Percentiles rank a stretch among this genome's conserved stretches.
Conservation (phyloP, 2,329 filamentous ascomycete genomes). For the Rhinocladiella similis region DNA sequence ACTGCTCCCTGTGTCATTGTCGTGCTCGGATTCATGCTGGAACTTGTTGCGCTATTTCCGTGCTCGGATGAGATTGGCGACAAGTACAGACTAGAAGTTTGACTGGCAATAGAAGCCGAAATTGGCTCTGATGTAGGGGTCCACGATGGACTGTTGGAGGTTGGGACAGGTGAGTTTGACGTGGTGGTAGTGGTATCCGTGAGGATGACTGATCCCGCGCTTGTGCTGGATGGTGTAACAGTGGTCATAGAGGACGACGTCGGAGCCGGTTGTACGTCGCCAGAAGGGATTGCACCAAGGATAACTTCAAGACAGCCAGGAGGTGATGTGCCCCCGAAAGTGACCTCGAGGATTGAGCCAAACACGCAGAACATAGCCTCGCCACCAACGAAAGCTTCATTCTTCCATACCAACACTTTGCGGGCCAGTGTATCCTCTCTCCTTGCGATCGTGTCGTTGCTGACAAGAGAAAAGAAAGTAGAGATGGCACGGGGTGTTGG, state of each 20-base stretch:
- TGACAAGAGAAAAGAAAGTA: conserved; percentile 15
- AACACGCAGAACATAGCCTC: conserved; percentile 22
- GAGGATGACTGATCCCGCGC: neutral
- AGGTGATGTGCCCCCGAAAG: conserved; percentile 18
- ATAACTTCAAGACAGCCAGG: conserved; percentile 11
- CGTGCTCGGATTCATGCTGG: neutral
- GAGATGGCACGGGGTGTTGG: conserved; percentile 12
- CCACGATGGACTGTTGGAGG: neutral
- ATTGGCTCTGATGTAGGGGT: neutral
- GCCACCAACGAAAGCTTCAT: conserved; percentile 17
- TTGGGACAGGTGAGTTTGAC: neutral
- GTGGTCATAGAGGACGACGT: conserved; percentile 1
- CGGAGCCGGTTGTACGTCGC: neutral
- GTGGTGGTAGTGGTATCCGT: neutral
- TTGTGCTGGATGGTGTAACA: conserved; percentile 5
- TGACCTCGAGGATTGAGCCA: conserved; percentile 11
- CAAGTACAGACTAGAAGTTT: neutral
- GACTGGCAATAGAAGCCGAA: neutral
- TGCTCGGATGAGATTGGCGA: neutral
- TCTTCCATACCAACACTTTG: conserved; percentile 20
- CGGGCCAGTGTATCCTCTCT: conserved; percentile 14
- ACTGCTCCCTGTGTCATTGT: neutral
- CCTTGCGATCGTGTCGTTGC: conserved; percentile 13
- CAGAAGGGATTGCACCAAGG: conserved; percentile 8
- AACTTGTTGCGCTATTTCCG: neutral